Base-by-base conservation (phyloP, 352 stramenopile species). In the Pythium monospermum region DNA sequence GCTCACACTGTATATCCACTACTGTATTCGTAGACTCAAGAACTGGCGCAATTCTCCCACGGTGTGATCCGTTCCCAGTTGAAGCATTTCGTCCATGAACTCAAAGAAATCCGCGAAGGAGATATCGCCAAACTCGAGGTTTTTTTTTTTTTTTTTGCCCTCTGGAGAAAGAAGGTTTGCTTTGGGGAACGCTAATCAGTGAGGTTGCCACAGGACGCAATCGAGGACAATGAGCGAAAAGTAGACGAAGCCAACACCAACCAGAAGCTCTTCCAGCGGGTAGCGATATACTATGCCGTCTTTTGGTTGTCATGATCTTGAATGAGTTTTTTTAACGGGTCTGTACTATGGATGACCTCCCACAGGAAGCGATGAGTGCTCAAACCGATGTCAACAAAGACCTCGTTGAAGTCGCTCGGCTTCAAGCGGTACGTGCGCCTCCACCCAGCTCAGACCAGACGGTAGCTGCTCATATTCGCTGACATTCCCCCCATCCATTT, bases 1-100 rank as follows among this genome's bases (percentile, higher is more conserved):
- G n/a, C 3, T 2, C 35, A 18, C 22, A n/a, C 30, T 31, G 15
- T 27, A 35, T 32, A 43, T 21, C 18, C 18, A 31, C 36, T 3
- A 6, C 39, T 52, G 13, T 25, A n/a, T 47, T 22, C 45, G 16
- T 6, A 91, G 80, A 84, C 71, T 67, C 43, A 80, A 53, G 77
- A 87, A 49, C 59, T 91, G 28, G 66, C 77, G 4, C 66, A 71
- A 25, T 91, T 91, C 39, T 77, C 71, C 38, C 77, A 89, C 19
- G 56, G 71, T 4, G 59, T 68, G 16, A 83, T 91, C 26, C 71
- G 69, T 12, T 31, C 61, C 1, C 67, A 91, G 19, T 42, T 91
- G 26, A 67, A 59, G 15, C 67, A 85, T 1, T 64, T 81, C 25
- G 76, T 67, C 7, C 55, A 59, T n/a, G 75, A 76, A 33, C 49